Percentiles rank a stretch among this genome's conserved stretches.
Conservation (phyloP, 2,329 filamentous ascomycete species). For the Clonostachys rhizophaga region DNA sequence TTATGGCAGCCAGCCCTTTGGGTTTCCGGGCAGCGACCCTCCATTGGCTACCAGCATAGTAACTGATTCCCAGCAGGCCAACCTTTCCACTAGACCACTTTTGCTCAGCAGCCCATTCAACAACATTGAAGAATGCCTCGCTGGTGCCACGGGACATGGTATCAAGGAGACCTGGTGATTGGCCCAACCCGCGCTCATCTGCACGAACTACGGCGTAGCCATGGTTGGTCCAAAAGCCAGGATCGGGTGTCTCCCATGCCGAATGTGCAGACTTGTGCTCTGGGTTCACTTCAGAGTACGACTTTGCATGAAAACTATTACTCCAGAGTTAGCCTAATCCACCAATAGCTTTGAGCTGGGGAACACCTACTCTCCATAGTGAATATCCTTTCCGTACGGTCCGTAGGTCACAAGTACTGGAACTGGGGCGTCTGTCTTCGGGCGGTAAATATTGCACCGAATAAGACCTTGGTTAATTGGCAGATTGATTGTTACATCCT, state of each 20-base stretch:
- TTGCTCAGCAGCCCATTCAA: slow-evolving; percentile 2
- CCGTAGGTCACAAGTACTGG: slow-evolving; percentile 69
- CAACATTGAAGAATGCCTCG: slow-evolving; percentile 2
- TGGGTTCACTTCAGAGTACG: slow-evolving; percentile 36
- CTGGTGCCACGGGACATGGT: slow-evolving; percentile 35
- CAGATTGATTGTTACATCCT: slow-evolving; percentile 22
- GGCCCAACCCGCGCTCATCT: slow-evolving; percentile 42
- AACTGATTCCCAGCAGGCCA: slow-evolving; percentile 31
- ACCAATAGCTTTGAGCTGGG: neutral
- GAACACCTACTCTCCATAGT: slow-evolving; percentile 49
- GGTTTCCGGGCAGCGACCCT: slow-evolving; percentile 37
- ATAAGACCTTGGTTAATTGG: slow-evolving; percentile 21
- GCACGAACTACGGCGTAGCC: slow-evolving; percentile 52
- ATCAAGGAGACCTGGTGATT: slow-evolving; percentile 39
- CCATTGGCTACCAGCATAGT: slow-evolving; percentile 40
- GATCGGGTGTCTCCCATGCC: slow-evolving; percentile 56
- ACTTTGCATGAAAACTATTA: neutral
- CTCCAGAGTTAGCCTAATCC: slow-evolving; percentile 7
- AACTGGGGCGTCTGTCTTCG: slow-evolving; percentile 16
- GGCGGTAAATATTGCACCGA: slow-evolving; percentile 31
- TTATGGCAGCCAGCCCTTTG: slow-evolving; percentile 36
- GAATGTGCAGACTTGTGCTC: slow-evolving; percentile 49
- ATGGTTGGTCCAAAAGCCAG: slow-evolving; percentile 47
- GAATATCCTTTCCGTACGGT: slow-evolving; percentile 70
- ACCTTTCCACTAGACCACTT: slow-evolving; percentile 3